Percentiles rank a stretch among this genome's conserved stretches.
Evolutionary conservation across 306 rosid species (phyloP).

Genomic region (Dryas octopetala): DNA sequence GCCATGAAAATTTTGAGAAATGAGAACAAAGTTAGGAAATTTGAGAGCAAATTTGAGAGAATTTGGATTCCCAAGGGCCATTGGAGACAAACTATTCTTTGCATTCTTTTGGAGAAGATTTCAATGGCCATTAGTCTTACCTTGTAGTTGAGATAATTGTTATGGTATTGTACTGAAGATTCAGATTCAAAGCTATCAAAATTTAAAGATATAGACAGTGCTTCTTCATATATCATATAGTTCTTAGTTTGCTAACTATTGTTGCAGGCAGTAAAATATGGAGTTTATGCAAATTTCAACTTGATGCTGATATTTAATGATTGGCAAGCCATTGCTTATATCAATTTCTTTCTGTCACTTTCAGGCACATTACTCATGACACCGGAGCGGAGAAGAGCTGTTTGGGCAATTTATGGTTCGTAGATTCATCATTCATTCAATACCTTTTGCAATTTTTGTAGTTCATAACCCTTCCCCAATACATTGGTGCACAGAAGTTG

Average conservation of each 20-base stretch:
- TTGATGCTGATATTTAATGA: neutral
- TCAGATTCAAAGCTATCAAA: neutral
- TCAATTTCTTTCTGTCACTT: slow-evolving; percentile 17
- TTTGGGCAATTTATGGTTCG: slow-evolving; percentile 96
- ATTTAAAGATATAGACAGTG: neutral
- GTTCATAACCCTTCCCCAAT: neutral
- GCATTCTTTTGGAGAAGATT: neutral
- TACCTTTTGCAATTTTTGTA: slow-evolving; percentile 7
- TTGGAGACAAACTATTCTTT: neutral
- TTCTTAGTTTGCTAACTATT: neutral
- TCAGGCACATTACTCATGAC: slow-evolving; percentile 95
- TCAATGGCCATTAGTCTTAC: neutral
- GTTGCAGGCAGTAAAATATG: neutral
- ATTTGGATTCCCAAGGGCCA: neutral
- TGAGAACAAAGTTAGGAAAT: neutral
- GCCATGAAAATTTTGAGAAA: neutral
- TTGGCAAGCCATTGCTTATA: slow-evolving; percentile 2
- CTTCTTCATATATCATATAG: neutral
- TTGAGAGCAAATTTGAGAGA: neutral
- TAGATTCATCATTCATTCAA: neutral
- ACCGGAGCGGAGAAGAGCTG: slow-evolving; percentile 72
- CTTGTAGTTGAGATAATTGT: neutral
- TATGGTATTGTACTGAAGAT: neutral
- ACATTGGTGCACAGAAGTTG: neutral
- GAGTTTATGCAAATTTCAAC: neutral